Conservation (phyloP, 305 asterid species). For the Fraxinus albicans region DNA sequence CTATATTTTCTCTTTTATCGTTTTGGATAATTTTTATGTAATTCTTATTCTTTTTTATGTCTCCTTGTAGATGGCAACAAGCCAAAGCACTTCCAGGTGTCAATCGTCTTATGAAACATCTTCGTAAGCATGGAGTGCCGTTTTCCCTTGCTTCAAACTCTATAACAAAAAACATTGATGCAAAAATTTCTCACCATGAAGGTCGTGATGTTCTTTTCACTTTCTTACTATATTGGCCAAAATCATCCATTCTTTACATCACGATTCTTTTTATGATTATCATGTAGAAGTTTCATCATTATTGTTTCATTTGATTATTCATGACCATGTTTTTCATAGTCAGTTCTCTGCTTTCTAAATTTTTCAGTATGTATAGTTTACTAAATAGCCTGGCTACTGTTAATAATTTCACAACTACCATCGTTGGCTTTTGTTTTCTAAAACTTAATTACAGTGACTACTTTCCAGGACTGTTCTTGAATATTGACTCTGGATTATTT, state of each 20-base stretch:
- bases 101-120: constrained; percentile 75
- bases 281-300: constrained; percentile 3
- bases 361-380: neutral
- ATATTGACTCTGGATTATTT: neutral
- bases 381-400: neutral
- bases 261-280: neutral
- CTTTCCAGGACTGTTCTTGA: neutral
- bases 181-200: constrained; percentile 55
- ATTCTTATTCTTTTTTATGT: neutral
- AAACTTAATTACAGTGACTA: neutral
- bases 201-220: constrained; percentile 33
- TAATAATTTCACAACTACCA: neutral
- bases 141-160: constrained; percentile 88
- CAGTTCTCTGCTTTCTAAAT: constrained; percentile 1
- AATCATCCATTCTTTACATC: neutral
- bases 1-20: neutral
- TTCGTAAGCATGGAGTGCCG: constrained; percentile 65
- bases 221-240: constrained; percentile 2
- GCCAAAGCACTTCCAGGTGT: constrained; percentile 91
- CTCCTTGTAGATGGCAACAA: constrained; percentile 58
- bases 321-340: constrained; percentile 13
- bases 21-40: neutral
- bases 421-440: neutral
- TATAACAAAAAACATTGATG: constrained; percentile 50
- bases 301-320: neutral